Base-by-base conservation (phyloP, 192 early-diverging fungal species). In the Entrophospora sp. region DNA sequence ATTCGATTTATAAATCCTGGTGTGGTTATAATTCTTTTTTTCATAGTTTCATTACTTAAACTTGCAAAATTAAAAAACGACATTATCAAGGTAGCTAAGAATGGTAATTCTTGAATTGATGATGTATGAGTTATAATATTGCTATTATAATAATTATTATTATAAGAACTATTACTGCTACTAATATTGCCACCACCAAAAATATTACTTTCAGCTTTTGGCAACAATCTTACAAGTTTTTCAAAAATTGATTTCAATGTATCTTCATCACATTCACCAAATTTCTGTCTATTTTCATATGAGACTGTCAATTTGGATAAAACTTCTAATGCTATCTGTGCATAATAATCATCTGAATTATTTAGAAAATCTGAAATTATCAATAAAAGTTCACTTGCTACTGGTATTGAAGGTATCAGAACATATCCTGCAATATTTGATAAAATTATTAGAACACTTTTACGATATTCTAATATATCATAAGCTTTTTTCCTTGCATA, bases 371-470 rank as follows among this genome's bases (percentile, higher is more conserved):
- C 79, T 64, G 72, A 36, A 69, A 76, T 61, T 55, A 77, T 43
- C 63, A 59, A 70, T 67, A 82, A 46, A 60, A 85, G 63, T 38
- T 81, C 52, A 49, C 72, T 55, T 28, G 71, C 67, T 51, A 73
- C 43, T 58, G 71, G 42, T 25, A 70, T 31, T 40, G 71, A 61
- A 1, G 75, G 74, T 12, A 87, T 31, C 16, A 58, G 71, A 48
- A 87, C 20, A 55, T 73, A 74, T 27, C 75, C 71, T 1, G 73
- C 79, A 42, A 89, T 80, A 44, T 87, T 84, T 38, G 84, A 83
- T 59, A 87, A 71, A 31, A 87, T 84, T 16, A 83, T 81, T 10
- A 87, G 57, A 3, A 81, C 75, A 42, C 81, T 87, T 64, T 89
- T 89, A 8, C 87, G 78, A 44, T 81, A 77, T 46, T 87, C 85